Evolutionary conservation across 2,329 filamentous ascomycete genomes (phyloP).

Genomic region (Ceratocystis papillata): DNA sequence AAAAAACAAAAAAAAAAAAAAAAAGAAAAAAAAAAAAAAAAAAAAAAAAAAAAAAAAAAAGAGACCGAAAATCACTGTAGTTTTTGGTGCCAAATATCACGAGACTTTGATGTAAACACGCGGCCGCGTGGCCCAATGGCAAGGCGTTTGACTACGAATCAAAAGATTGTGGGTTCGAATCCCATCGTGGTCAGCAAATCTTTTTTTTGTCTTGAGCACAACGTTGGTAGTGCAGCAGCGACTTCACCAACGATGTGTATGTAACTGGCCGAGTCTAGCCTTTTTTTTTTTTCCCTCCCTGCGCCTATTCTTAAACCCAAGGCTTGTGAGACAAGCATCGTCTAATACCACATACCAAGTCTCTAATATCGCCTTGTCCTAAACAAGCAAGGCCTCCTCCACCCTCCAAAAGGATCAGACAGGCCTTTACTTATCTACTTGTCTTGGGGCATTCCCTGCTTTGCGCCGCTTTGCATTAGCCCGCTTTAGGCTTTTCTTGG

Average conservation of each 20-base stretch:
- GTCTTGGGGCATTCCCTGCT: slow-evolving; percentile 1
- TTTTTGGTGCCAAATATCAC: no score
- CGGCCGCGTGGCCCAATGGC: slow-evolving; percentile 22
- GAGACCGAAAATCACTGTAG: neutral
- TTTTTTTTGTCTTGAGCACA: neutral
- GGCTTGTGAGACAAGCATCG: neutral
- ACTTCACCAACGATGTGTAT: neutral
- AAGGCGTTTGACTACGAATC: slow-evolving; percentile 24
- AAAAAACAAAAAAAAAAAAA: no score
- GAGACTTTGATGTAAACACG: neutral
- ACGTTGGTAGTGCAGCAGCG: neutral
- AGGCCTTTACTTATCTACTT: neutral
- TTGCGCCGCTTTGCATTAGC: neutral
- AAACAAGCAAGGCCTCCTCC: neutral
- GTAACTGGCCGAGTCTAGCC: neutral
- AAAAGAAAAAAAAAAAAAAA: no score
- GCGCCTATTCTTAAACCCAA: neutral
- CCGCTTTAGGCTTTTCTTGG: neutral
- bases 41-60: neutral
- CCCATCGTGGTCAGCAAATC: slow-evolving; percentile 16
- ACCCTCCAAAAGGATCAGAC: neutral
- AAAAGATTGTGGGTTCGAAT: slow-evolving; percentile 23
- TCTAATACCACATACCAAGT: neutral
- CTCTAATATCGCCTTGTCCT: neutral
- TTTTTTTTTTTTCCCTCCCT: neutral